Base-by-base conservation (phyloP, 2,329 filamentous ascomycete genomes). In the Monosporascus ibericus region DNA sequence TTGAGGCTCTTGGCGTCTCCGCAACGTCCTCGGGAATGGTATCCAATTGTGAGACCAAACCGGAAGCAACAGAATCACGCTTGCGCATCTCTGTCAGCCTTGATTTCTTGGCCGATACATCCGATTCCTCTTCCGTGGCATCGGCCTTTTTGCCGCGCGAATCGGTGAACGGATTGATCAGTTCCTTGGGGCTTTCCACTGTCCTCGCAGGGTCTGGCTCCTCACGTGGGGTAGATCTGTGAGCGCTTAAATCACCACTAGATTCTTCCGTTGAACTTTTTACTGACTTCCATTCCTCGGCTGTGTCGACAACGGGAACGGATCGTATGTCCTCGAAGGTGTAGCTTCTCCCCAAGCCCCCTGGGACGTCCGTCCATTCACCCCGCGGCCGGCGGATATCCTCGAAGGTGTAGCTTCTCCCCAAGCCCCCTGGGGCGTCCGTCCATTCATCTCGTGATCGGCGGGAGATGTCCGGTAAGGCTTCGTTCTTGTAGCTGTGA, bases 161-260 rank as follows among this genome's bases (percentile, higher is more conserved):
- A 49, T 70, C 63, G 47, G 59, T 60, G 48, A 63, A 65, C 20
- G 67, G 62, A 44, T 67, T 64, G 39, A 48, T 49, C 60, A 76
- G 75, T 57, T 71, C 71, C 55, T 71, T 74, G 44, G 71, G 72
- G 54, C 70, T 73, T 51, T 73, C 72, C 27, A 65, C 62, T 15
- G 68, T 65, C 39, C 74, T 69, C 39, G 68, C 67, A 47, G 69
- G 69, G 18, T 37, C n/a, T n/a, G 51, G 40, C 8, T 60, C 52
- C 24, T 52, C 39, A 9, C 70, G 66, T 8, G 65, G 58, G 38
- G 58, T 53, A 17, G 58, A 57, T 46, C 74, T 72, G 52, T 70
- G 65, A 6, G 53, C 44, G 9, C 48, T 53, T 6, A 61, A 60
- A 42, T 65, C 63, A 27, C 60, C 61, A 52, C 64, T 65, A 6